A percentile compares a stretch with the other conserved stretches of the same genome.
Evolutionary conservation across 495 filamentous ascomycete species (phyloP).

Genomic region (Penicillium longicatenatum): DNA sequence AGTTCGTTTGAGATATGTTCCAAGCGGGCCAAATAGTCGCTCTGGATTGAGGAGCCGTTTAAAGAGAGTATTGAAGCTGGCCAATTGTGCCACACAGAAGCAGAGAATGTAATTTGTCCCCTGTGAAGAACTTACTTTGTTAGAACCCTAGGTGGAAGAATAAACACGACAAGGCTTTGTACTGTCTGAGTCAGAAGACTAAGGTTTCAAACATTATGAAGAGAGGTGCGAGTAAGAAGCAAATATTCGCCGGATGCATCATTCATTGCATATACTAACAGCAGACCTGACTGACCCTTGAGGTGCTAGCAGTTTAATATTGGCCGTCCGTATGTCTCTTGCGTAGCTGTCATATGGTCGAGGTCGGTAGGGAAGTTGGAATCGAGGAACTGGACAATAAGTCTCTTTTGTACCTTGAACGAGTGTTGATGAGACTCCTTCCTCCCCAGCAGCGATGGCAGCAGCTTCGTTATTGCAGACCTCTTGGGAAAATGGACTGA

Average conservation of each 20-base stretch:
- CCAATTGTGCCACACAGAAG: background rate
- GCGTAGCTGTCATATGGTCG: background rate
- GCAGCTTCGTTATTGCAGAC: too few species aligned
- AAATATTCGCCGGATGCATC: background rate
- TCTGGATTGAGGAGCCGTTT: background rate
- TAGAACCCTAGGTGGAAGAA: background rate
- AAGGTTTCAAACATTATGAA: background rate
- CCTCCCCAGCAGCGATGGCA: too few species aligned
- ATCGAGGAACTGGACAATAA: background rate
- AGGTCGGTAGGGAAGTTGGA: background rate
- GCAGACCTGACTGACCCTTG: background rate
- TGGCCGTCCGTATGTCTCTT: background rate
- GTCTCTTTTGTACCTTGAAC: background rate
- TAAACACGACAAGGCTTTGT: background rate
- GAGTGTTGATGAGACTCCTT: too few species aligned
- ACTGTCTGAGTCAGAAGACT: background rate
- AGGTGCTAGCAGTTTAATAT: background rate
- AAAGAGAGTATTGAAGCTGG: background rate
- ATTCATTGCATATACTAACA: background rate
- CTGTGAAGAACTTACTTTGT: background rate
- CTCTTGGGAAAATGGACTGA: too few species aligned
- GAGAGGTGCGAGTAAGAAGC: background rate
- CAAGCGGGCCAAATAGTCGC: background rate
- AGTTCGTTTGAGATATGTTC: background rate
- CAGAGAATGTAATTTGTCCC: background rate